Percentiles rank a stretch among this genome's conserved stretches.
Evolutionary conservation across 495 filamentous ascomycete genomes (phyloP).

Genomic region (Podospora tetraspora): DNA sequence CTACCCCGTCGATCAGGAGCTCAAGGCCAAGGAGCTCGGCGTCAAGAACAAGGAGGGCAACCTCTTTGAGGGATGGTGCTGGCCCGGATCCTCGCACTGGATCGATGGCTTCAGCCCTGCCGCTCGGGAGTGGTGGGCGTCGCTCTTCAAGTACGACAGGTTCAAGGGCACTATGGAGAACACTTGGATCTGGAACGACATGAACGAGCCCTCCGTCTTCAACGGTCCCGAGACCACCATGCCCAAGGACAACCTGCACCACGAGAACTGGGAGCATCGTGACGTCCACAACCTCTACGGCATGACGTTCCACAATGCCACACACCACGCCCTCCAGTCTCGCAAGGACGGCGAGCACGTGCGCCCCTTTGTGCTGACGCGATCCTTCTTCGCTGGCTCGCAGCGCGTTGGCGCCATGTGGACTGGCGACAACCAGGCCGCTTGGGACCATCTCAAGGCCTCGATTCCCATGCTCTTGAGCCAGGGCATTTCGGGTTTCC

Average conservation of each 20-base stretch:
- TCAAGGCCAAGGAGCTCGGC: slow-evolving; percentile 76
- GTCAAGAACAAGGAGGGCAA: slow-evolving; percentile 85
- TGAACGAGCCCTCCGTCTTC: slow-evolving; percentile 99
- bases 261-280: slow-evolving; percentile 91
- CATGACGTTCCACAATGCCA: slow-evolving; percentile 89
- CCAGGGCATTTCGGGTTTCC: slow-evolving; percentile 87
- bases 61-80: slow-evolving; percentile 94
- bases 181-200: slow-evolving; percentile 96
- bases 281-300: slow-evolving; percentile 95
- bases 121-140: slow-evolving; percentile 81
- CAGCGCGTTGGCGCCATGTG: slow-evolving; percentile 93
- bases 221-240: slow-evolving; percentile 96
- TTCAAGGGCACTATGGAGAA: slow-evolving; percentile 81
- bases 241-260: slow-evolving; percentile 94
- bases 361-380: slow-evolving; percentile 86
- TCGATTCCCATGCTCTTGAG: slow-evolving; percentile 88
- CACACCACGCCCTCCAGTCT: slow-evolving; percentile 72
- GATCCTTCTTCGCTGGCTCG: slow-evolving; percentile 82
- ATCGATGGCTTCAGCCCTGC: slow-evolving; percentile 89
- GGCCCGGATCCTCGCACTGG: slow-evolving; percentile 96
- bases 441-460: slow-evolving; percentile 82
- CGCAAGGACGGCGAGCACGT: slow-evolving; percentile 72
- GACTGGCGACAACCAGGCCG: slow-evolving; percentile 95
- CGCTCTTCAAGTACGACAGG: slow-evolving; percentile 76
- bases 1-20: slow-evolving; percentile 70